A percentile compares a stretch with the other conserved stretches of the same genome.
Conservation (phyloP, 1,139 yeast genomes). For the Magnusiomyces clavatus region DNA sequence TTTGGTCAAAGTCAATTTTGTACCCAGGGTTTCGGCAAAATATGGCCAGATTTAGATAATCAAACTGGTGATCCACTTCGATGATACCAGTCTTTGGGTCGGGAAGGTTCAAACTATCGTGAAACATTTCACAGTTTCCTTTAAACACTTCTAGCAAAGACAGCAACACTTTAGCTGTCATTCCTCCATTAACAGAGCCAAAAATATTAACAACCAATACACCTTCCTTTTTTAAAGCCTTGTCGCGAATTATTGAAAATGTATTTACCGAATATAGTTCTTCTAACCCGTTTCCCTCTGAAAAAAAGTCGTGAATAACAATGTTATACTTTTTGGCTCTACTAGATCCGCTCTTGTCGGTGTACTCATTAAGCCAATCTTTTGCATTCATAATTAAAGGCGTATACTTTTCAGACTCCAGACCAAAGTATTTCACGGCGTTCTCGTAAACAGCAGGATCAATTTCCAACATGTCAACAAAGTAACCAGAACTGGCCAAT, state of each 20-base stretch:
- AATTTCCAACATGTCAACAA: slow-evolving; percentile 6
- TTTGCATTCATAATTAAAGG: slow-evolving; percentile 3
- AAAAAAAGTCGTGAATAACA: slow-evolving; percentile 8
- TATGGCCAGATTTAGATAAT: slow-evolving; percentile 1
- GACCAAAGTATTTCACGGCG: slow-evolving; percentile 5
- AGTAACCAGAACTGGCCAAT: not conserved
- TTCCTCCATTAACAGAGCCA: not conserved
- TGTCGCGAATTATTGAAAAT: not conserved
- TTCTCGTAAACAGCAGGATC: slow-evolving; percentile 7
- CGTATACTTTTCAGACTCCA: not conserved
- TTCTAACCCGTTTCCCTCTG: slow-evolving; percentile 2
- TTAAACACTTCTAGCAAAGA: slow-evolving; percentile 3
- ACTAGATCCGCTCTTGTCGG: not conserved
- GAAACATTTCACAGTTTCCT: slow-evolving; percentile 4
- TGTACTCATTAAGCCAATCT: slow-evolving; percentile 3
- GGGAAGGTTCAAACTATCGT: slow-evolving; percentile 1
- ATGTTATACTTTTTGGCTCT: slow-evolving; percentile 3
- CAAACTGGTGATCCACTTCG: not conserved
- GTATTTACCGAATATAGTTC: not conserved
- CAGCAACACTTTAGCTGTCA: not conserved
- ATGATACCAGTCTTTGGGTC: not conserved
- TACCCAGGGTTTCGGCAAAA: slow-evolving; percentile 2
- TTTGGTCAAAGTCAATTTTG: too few relatives aligned
- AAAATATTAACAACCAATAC: slow-evolving; percentile 7
- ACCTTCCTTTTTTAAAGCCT: slow-evolving; percentile 4